Base-by-base conservation (phyloP, 2,329 filamentous ascomycete genomes). In the Onygenales sp. region DNA sequence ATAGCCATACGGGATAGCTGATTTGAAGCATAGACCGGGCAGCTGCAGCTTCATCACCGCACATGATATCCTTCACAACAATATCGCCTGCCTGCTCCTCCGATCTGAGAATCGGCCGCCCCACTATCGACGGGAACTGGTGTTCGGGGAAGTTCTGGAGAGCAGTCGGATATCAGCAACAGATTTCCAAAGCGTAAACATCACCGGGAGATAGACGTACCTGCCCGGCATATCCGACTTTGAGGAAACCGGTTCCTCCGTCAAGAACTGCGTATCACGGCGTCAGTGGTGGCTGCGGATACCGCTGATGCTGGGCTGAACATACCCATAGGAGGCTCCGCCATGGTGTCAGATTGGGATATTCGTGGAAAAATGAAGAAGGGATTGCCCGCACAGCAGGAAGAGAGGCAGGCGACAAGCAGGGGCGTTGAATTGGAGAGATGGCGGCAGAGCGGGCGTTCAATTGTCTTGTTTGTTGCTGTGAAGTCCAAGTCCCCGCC, bases 161-260 rank as follows among this genome's bases (percentile, higher is more conserved):
- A 59, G 51, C 63, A n/a, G 53, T 45, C 42, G 42, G 17, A 36
- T 17, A 39, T 49, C 10, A 49, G 46, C 17, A 17, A 40, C 6
- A 39, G 34, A 2, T 39, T 6, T 39, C 17, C 4, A 36, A 27
- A 34, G 39, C 27, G 51, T 40, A 37, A 54, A 54, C 57, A 56
- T 27, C 21, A 27, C 21, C 56, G 11, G 39, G 34, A 33, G 43
- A 36, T 14, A 31, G 10, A 44, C 48, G 47, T 74, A 86, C 84
- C 77, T 86, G 91, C 67, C 87, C 93, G 68, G 93, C 93, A 78
- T 97, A 98, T 73, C 93, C 93, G 76, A 95, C 93, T 77, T 98
- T 98, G 74, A 98, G 86, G 81, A 98, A 98, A 75, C 93, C 93
- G 70, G 93, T 98, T 75, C 93, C 93, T 81, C 93, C 93, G 80